These are phyloP conservation scores for Hypomyces perniciosus DNA, from an alignment of 2,329 filamentous ascomycete genomes.

Conservation along the genomic window DNA sequence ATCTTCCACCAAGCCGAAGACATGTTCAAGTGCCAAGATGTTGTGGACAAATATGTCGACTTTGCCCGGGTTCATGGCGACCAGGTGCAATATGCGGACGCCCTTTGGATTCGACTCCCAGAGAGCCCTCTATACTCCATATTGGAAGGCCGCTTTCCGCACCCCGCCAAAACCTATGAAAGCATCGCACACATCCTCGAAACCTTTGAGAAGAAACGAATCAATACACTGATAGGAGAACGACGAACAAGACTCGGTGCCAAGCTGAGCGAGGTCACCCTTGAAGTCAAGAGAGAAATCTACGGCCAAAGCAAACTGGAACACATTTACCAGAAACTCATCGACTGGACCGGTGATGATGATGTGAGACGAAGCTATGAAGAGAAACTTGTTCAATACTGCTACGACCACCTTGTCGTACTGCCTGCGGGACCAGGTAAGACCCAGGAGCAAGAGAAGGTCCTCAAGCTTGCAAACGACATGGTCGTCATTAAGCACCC, in stretches of 20 bases:
- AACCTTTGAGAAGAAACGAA: constrained; percentile 76
- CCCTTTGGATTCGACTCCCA: constrained; percentile 71
- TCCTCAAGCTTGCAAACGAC: constrained; percentile 72
- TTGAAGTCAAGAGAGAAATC: constrained; percentile 83
- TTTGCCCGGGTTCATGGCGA: constrained; percentile 69
- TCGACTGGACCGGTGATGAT: constrained; percentile 88
- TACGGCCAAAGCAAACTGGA: constrained; percentile 71
- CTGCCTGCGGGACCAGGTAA: constrained; percentile 62
- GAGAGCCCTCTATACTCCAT: constrained; percentile 73
- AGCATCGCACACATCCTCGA: constrained; percentile 80
- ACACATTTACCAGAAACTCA: constrained; percentile 71
- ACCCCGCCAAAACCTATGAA: constrained; percentile 74
- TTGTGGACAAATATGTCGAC: constrained; percentile 73
- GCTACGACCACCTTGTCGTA: constrained; percentile 69
- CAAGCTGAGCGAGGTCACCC: constrained; percentile 72
- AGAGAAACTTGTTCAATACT: constrained; percentile 79
- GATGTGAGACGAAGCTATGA: constrained; percentile 78
- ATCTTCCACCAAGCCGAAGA: constrained; percentile 65
- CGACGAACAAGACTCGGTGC: constrained; percentile 82
- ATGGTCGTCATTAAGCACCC: constrained; percentile 97
- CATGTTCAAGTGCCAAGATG: constrained; percentile 56
- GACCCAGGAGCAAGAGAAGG: constrained; percentile 60
- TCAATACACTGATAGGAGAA: constrained; percentile 86
- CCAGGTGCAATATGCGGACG: constrained; percentile 65
- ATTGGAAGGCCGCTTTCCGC: constrained; percentile 76